Percentiles rank a stretch among this genome's conserved stretches.
Conservation (phyloP, 2,329 filamentous ascomycete species). For the Cryphonectria naterciae region DNA sequence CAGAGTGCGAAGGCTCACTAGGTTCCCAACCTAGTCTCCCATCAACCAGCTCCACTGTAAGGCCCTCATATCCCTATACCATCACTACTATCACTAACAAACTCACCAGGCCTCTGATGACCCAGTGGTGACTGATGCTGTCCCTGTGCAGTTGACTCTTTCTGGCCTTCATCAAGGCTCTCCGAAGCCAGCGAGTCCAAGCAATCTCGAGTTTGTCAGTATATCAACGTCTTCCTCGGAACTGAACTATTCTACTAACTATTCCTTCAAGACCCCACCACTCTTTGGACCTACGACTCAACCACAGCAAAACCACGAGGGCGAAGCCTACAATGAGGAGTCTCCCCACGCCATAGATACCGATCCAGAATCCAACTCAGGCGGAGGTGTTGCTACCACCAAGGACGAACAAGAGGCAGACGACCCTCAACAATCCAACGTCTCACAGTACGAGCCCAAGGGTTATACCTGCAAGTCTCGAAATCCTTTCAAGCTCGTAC, state of each 20-base stretch:
- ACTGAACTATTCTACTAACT: slow-evolving; percentile 7
- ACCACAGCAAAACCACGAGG: neutral
- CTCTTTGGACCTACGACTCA: neutral
- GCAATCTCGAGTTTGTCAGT: slow-evolving; percentile 30
- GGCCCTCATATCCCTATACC: neutral
- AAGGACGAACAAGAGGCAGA: slow-evolving; percentile 25
- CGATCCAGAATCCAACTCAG: slow-evolving; percentile 29
- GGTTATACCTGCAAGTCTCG: slow-evolving; percentile 23
- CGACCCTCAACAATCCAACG: neutral
- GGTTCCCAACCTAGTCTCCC: slow-evolving; percentile 13
- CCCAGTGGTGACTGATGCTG: slow-evolving; percentile 14
- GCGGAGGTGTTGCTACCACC: slow-evolving; percentile 13
- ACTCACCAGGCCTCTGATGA: slow-evolving; percentile 15
- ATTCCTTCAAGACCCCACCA: slow-evolving; percentile 25
- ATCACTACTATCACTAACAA: neutral
- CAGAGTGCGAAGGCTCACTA: slow-evolving; percentile 22
- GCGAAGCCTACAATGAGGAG: slow-evolving; percentile 32
- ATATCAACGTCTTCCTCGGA: neutral
- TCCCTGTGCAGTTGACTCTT: neutral
- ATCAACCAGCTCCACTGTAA: slow-evolving; percentile 17
- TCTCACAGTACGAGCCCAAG: neutral
- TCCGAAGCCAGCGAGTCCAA: neutral
- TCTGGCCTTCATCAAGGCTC: neutral
- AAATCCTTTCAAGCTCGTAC: slow-evolving; percentile 34
- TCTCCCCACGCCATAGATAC: slow-evolving; percentile 18